Conservation (phyloP, 2,329 filamentous ascomycete species). For the Penicillium sp. region DNA sequence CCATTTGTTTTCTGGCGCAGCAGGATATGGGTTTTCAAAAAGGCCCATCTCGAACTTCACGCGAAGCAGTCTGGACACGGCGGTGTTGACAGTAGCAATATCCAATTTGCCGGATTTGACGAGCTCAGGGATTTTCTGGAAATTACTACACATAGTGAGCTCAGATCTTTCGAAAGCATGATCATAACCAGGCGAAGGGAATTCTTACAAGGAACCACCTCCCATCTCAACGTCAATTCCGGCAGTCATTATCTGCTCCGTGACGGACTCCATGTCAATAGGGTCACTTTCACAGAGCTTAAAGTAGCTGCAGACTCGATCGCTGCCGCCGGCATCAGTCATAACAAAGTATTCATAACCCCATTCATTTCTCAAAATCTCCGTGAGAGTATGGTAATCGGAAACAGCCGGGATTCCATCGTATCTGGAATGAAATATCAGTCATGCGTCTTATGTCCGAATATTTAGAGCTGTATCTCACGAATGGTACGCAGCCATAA, state of each 20-base stretch:
- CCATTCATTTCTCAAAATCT: conserved; percentile 73
- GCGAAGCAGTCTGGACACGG: conserved; percentile 67
- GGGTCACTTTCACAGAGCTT: conserved; percentile 64
- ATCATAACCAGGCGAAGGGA: background rate
- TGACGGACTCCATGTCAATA: conserved; percentile 69
- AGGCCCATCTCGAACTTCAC: conserved; percentile 72
- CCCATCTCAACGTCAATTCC: conserved; percentile 78
- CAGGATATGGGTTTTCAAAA: conserved; percentile 71
- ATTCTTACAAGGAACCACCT: conserved; percentile 64
- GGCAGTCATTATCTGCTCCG: conserved; percentile 65
- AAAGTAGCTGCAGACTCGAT: conserved; percentile 68
- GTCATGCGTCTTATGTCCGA: background rate
- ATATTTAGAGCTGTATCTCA: conserved; percentile 15
- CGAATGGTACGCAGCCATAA: conserved; percentile 77
- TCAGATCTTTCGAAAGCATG: background rate
- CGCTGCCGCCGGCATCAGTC: conserved; percentile 71
- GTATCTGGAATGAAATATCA: conserved; percentile 49
- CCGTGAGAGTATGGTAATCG: conserved; percentile 67
- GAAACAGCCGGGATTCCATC: conserved; percentile 72
- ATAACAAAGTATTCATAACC: conserved; percentile 70
- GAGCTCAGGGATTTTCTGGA: conserved; percentile 67
- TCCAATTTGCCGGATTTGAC: conserved; percentile 65
- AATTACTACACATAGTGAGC: conserved; percentile 53
- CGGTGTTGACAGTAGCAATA: conserved; percentile 64
- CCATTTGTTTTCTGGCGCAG: conserved; percentile 60